Base-by-base conservation (phyloP, 768 basidiomycete genomes). In the Mrakia frigida region DNA sequence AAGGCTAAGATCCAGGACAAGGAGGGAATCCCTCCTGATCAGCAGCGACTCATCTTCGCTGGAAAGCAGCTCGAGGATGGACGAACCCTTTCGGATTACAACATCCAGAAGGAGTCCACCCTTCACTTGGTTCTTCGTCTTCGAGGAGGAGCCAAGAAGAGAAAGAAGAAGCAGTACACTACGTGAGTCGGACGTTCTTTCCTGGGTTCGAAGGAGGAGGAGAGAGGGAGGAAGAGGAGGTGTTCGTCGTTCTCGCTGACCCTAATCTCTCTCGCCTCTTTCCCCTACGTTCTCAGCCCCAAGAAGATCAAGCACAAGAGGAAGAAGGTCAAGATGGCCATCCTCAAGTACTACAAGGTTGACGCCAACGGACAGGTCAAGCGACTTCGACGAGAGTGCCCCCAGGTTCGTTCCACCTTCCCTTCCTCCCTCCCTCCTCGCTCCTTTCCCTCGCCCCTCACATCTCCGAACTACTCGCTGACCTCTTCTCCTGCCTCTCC, bases 281-380 rank as follows among this genome's bases (percentile, higher is more conserved):
- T n/a, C n/a, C n/a, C n/a, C n/a, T n/a, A n/a, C n/a, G n/a, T n/a
- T n/a, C n/a, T 71, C 91, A 96, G 94, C 82, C 94, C 94, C 85
- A 97, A 96, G 89, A 98, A 98, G 89, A 90, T 97, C 89, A 98
- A 97, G 91, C 95, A 96, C 88, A 97, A 97, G 90, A 91, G 92
- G 85, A 98, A 98, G 89, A 97, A 98, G 88, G 77, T 78, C 70
- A 74, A 74, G 91, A 98, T 99, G 94, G 87, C 94, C 82, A 97
- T 98, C 87, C 88, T 99, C 85, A 98, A 98, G 87, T 99, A 97
- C 89, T 99, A 98, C 88, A 96, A 97, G 87, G 95, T 99, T 81
- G 96, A 98, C 86, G 95, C 94, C 65, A 96, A 98, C 81, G 97
- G 96, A 84, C 98, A 97, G 87, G 95, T 98, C 88, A 97, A 97